These are phyloP conservation scores for Candida freyschussii DNA, from an alignment of 1,139 yeast species.

Conservation along the genomic window DNA sequence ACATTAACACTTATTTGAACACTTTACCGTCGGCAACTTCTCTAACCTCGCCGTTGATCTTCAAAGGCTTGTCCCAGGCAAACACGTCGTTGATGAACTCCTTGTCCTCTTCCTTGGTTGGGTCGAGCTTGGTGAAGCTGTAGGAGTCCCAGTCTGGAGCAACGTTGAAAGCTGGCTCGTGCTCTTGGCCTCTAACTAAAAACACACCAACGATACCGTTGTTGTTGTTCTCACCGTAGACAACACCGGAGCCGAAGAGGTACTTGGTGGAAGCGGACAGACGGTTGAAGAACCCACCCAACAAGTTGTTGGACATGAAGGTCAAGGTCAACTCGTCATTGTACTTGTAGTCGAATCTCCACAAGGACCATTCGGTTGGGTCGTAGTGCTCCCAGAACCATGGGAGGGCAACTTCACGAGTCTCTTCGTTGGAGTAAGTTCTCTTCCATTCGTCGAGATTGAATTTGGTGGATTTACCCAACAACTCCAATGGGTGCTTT, in stretches of 20 bases:
- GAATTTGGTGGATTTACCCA: constrained; percentile 65
- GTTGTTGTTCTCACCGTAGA: constrained; percentile 97
- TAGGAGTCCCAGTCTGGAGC: constrained; percentile 99
- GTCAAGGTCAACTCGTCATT: constrained; percentile 95
- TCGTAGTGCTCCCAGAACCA: constrained; percentile 98
- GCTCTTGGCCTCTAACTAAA: constrained; percentile 93
- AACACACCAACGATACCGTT: constrained; percentile 96
- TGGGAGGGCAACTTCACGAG: constrained; percentile 91
- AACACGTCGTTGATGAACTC: constrained; percentile 68
- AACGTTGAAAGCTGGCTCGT: constrained; percentile 87
- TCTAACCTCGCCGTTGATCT: constrained; percentile 56
- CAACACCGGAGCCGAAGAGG: constrained; percentile 90
- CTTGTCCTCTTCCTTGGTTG: constrained; percentile 62
- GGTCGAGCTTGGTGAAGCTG: constrained; percentile 61
- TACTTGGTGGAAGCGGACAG: constrained; percentile 86
- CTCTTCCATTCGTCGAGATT: constrained; percentile 95
- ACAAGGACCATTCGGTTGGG: constrained; percentile 90
- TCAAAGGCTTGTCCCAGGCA: constrained; percentile 82
- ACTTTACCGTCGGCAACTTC: constrained; percentile 83
- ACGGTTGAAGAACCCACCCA: constrained; percentile 99
- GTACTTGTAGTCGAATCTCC: constrained; percentile 96
- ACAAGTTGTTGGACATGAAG: constrained; percentile 97
- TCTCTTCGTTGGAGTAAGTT: constrained; percentile 93
- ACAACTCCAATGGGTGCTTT: constrained; percentile 86
- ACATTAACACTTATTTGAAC: constrained; percentile 64